Percentiles rank a stretch among this genome's conserved stretches.
phyloP scores from a whole-genome alignment of 768 basidiomycete species.

The Gautieria morchelliformis region DNA sequence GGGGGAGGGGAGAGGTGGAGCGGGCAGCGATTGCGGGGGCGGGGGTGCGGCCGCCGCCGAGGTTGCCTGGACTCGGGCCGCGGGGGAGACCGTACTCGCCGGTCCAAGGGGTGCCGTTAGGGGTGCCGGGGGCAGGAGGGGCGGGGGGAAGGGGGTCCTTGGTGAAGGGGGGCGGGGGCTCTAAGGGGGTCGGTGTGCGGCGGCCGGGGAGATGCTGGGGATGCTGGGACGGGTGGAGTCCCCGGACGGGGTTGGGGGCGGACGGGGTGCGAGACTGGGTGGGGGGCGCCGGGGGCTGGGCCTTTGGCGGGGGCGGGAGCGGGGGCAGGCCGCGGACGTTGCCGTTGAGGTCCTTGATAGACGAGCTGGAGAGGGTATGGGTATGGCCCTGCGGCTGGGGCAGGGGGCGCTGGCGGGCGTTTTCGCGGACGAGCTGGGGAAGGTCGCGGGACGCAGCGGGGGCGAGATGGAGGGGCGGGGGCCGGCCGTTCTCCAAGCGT shows the following conservation, averaged over 20 bases:
- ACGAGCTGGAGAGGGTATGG: conserved; percentile 17
- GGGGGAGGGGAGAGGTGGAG: conserved; percentile 33
- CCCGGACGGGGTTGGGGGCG: background rate
- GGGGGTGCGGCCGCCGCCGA: conserved; percentile 23
- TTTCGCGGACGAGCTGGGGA: conserved; percentile 52
- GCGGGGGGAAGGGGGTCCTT: conserved; percentile 26
- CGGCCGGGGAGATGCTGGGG: conserved; percentile 28
- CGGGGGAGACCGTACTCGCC: conserved; percentile 44
- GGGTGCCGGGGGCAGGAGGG: conserved; percentile 26
- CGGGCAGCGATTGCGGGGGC: conserved; percentile 3
- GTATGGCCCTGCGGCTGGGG: conserved; percentile 18
- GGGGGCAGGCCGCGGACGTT: conserved; percentile 49
- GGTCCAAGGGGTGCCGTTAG: conserved; percentile 8
- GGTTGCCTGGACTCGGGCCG: conserved; percentile 49
- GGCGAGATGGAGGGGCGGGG: conserved; percentile 65
- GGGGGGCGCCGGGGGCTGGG: conserved; percentile 19
- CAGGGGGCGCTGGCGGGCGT: conserved; percentile 32
- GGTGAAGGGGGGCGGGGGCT: conserved; percentile 30
- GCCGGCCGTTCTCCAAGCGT: conserved; percentile 53
- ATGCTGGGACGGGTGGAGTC: conserved; percentile 11
- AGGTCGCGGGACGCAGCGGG: conserved; percentile 48
- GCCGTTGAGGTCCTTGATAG: conserved; percentile 15
- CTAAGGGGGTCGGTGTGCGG: conserved; percentile 50
- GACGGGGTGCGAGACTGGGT: conserved; percentile 21
- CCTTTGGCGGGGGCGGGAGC: conserved; percentile 23